Percentiles rank a stretch among this genome's conserved stretches.
phyloP scores from a whole-genome alignment of 768 basidiomycete genomes.

The Pleurotus tuber-regium region DNA sequence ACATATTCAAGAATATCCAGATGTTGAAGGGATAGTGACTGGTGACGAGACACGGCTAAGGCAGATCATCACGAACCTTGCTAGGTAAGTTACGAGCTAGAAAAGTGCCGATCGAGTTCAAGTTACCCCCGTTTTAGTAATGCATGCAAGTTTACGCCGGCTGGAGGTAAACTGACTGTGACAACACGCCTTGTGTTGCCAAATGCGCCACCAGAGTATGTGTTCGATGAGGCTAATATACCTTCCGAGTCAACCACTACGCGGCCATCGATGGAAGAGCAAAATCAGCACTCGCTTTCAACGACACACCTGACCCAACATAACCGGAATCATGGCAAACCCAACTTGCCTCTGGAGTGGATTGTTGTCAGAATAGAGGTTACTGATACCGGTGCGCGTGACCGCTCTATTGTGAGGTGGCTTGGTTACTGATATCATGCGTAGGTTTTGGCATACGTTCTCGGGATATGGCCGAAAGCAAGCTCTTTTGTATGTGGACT shows the following conservation, averaged over 20 bases:
- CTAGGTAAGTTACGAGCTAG: slow-evolving; percentile 43
- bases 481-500: slow-evolving; percentile 60
- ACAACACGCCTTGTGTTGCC: slow-evolving; percentile 59
- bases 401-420: background rate
- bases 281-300: slow-evolving; percentile 36
- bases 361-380: slow-evolving; percentile 87
- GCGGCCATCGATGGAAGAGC: slow-evolving; percentile 16
- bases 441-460: slow-evolving; percentile 40
- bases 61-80: slow-evolving; percentile 82
- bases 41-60: slow-evolving; percentile 82
- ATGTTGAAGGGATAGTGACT: slow-evolving; percentile 65
- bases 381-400: slow-evolving; percentile 58
- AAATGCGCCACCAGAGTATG: slow-evolving; percentile 14
- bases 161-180: slow-evolving; percentile 66
- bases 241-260: slow-evolving; percentile 13
- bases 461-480: slow-evolving; percentile 65
- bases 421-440: background rate
- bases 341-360: slow-evolving; percentile 42
- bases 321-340: slow-evolving; percentile 41
- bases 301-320: slow-evolving; percentile 45
- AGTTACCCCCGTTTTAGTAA: slow-evolving; percentile 41
- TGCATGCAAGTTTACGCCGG: slow-evolving; percentile 76
- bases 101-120: background rate
- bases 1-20: slow-evolving; percentile 42
- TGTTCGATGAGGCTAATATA: background rate